Percentiles rank a stretch among this genome's conserved stretches.
phyloP scores from a whole-genome alignment of 73 alveolate species.

The Effrenium voratum region DNA sequence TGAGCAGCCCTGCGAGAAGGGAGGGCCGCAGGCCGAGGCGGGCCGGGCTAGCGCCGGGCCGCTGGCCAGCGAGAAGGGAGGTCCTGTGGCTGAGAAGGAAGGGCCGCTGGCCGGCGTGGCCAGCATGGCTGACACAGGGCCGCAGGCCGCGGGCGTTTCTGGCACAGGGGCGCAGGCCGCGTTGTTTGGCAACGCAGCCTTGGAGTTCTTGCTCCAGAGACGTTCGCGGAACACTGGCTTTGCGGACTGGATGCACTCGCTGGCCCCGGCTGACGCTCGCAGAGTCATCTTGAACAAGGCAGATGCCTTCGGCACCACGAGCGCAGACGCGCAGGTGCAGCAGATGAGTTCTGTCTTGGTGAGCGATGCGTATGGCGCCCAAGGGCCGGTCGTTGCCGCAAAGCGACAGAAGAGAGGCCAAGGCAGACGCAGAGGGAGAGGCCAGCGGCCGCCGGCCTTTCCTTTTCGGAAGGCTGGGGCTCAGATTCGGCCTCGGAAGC shows the following conservation, averaged over 20 bases:
- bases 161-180: no score
- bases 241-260: constrained; percentile 5
- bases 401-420: background rate
- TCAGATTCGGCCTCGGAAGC: no score
- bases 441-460: background rate
- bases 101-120: no score
- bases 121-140: no score
- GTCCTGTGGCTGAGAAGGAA: no score
- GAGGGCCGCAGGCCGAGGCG: no score
- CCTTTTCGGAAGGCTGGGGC: background rate
- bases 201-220: no score
- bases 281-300: background rate
- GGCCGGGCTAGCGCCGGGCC: no score
- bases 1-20: no score
- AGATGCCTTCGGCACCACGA: background rate
- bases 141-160: no score
- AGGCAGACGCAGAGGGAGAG: background rate
- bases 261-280: constrained; percentile 18
- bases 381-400: background rate
- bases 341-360: background rate
- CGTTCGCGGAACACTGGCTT: background rate
- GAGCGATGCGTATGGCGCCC: constrained; percentile 23
- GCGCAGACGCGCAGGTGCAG: constrained; percentile 16
- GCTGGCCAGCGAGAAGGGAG: no score
- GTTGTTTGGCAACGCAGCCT: no score